A percentile compares a stretch with the other conserved stretches of the same genome.
Evolutionary conservation across 2,329 filamentous ascomycete species (phyloP).

Genomic region (Ascosphaera apis): DNA sequence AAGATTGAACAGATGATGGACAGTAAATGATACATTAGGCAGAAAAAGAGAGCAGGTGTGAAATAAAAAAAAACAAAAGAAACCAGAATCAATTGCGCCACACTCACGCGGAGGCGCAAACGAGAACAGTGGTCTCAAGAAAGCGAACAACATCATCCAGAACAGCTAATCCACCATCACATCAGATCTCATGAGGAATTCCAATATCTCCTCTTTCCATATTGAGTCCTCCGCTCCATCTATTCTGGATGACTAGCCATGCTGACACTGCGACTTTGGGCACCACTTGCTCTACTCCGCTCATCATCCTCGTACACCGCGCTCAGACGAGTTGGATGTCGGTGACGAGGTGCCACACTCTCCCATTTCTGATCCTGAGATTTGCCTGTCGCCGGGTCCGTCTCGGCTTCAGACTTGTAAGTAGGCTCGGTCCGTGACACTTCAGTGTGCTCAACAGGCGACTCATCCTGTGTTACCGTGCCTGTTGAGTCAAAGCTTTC

Average conservation of each 20-base stretch:
- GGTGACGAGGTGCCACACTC: slow-evolving; percentile 45
- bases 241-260: slow-evolving; percentile 32
- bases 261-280: not conserved
- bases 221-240: slow-evolving; percentile 33
- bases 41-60: not conserved
- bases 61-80: not conserved
- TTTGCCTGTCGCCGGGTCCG: not conserved
- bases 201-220: slow-evolving; percentile 12
- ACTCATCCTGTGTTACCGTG: not conserved
- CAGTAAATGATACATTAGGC: not conserved
- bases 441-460: not conserved
- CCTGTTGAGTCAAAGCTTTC: slow-evolving; percentile 1
- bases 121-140: no score
- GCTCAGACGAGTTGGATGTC: slow-evolving; percentile 70
- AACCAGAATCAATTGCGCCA: no score
- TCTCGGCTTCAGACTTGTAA: not conserved
- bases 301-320: slow-evolving; percentile 79
- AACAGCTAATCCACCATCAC: no score
- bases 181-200: no score
- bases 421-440: not conserved
- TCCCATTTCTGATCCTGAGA: slow-evolving; percentile 41
- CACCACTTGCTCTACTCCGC: slow-evolving; percentile 28
- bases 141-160: no score
- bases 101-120: no score
- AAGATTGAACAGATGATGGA: not conserved